Evolutionary conservation across 495 filamentous ascomycete species (phyloP), one percentile per base, ranked within the genome.

Genomic region (Trichoderma gamsii): DNA sequence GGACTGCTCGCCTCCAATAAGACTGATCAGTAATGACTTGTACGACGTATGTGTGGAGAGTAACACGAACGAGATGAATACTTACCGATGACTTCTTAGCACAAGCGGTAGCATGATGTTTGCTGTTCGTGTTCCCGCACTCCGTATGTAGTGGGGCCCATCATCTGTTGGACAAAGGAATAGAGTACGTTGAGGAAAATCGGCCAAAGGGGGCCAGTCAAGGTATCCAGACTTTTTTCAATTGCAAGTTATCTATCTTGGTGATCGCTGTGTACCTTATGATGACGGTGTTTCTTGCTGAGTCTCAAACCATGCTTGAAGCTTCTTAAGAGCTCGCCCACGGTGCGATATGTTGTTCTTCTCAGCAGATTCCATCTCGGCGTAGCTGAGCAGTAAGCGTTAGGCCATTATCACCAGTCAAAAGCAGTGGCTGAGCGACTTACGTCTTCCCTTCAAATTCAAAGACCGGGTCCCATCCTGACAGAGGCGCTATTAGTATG

Each of bases 331-430:
- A 38, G 95, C 95, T 74, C 88, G 90, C 75, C 83, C 88, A 63
- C 95, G 90, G 79, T 99, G 95, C 43, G 92, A 97, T 71, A 98
- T 89, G 72, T 84, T 83, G 80, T 98, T 98, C 89, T 99, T 99
- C 74, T 88, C 88, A 35, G 78, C 83, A 77, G 92, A 92, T 63
- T 92, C 90, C 95, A 99, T 99, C 81, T 99, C 95, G 29, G 95
- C 96, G 74, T 96, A 89, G 8, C 85, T 88, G 38, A 16, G 11
- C 23, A 59, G 67, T 72, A 65, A 71, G 70, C 25, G 38, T 38
- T 32, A 11, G 35, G 21, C 52, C 9, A 15, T 41, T 56, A 12
- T 32, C 5, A 38, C 32, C 16, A 7, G 23, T 7, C 67, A 27
- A 79, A 66, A 12, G 21, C 16, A 3, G 29, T 7, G 21, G 3